Percentiles rank a stretch among this genome's conserved stretches.
Evolutionary conservation across 2,329 filamentous ascomycete species (phyloP).

Genomic region (Colletotrichum viniferum): DNA sequence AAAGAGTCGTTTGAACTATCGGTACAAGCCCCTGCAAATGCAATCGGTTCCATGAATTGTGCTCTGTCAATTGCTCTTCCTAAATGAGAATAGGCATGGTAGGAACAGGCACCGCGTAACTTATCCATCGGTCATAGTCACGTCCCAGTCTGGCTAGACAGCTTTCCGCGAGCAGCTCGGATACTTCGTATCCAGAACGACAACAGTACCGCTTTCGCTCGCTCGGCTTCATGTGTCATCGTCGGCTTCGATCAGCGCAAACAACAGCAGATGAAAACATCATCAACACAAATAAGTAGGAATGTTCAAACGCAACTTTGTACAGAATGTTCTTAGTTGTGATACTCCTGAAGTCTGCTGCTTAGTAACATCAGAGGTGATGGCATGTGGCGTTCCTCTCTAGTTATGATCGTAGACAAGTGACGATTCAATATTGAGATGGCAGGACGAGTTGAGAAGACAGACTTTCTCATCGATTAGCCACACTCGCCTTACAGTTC

Average conservation of each 20-base stretch:
- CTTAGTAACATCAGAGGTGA: neutral
- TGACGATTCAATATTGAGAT: neutral
- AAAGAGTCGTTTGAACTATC: neutral
- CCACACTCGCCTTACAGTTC: neutral
- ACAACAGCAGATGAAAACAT: neutral
- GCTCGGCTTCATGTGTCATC: neutral
- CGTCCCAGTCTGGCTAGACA: neutral
- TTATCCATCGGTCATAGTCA: neutral
- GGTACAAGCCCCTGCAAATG: fast-evolving
- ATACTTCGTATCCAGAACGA: neutral
- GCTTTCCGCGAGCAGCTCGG: neutral
- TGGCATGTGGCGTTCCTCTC: neutral
- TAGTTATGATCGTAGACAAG: neutral
- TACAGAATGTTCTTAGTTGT: neutral
- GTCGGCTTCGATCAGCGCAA: neutral
- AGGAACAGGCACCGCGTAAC: neutral
- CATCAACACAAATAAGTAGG: neutral
- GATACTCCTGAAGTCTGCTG: neutral
- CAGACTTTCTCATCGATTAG: neutral
- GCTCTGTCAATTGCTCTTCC: neutral
- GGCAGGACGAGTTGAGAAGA: neutral
- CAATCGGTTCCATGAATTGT: fast-evolving
- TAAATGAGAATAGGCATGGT: neutral
- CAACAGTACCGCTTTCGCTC: neutral
- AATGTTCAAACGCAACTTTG: neutral